A percentile compares a stretch with the other conserved stretches of the same genome.
phyloP scores from a whole-genome alignment of 2,329 filamentous ascomycete species.

The Zalaria obscura region DNA sequence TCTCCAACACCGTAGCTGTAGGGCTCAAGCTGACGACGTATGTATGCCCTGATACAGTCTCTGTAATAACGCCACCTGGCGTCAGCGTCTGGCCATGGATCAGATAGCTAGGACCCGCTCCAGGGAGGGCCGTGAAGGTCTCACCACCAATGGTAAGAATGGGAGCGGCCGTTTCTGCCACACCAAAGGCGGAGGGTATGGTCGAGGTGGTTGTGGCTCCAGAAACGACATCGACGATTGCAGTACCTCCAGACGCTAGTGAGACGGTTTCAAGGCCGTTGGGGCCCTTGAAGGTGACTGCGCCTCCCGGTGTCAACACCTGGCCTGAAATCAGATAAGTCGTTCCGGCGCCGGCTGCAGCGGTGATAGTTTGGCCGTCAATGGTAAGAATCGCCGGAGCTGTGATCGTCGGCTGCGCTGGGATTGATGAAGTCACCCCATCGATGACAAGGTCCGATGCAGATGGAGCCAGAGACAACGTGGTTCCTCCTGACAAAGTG shows the following conservation, averaged over 20 bases:
- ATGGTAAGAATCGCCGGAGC: conserved; percentile 15
- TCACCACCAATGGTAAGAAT: conserved; percentile 16
- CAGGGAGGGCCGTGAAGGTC: conserved; percentile 14
- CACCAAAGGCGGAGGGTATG: conserved; percentile 11
- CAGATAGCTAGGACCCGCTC: conserved; percentile 20
- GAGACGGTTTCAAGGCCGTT: conserved; percentile 17
- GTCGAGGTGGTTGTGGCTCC: conserved; percentile 13
- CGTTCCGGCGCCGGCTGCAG: conserved; percentile 11
- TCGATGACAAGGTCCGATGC: conserved; percentile 26
- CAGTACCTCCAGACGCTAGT: conserved; percentile 24
- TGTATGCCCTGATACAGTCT: conserved; percentile 12
- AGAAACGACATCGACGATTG: conserved; percentile 8
- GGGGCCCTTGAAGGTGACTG: conserved; percentile 10
- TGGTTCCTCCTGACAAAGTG: conserved; percentile 4
- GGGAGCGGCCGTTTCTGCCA: conserved; percentile 13
- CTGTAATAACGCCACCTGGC: conserved; percentile 18
- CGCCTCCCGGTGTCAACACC: conserved; percentile 13
- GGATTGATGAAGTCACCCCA: conserved; percentile 9
- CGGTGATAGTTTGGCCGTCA: conserved; percentile 9
- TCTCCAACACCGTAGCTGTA: conserved; percentile 21
- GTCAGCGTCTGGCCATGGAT: conserved; percentile 24
- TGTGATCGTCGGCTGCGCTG: conserved; percentile 11
- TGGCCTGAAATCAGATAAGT: conserved; percentile 14
- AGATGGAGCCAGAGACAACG: conserved; percentile 15
- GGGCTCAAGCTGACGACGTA: conserved; percentile 18